Evolutionary conservation across 176 grass and related monocot genomes (phyloP), one percentile per base, ranked within the genome.

Genomic region (Miscanthus lutarioriparius): DNA sequence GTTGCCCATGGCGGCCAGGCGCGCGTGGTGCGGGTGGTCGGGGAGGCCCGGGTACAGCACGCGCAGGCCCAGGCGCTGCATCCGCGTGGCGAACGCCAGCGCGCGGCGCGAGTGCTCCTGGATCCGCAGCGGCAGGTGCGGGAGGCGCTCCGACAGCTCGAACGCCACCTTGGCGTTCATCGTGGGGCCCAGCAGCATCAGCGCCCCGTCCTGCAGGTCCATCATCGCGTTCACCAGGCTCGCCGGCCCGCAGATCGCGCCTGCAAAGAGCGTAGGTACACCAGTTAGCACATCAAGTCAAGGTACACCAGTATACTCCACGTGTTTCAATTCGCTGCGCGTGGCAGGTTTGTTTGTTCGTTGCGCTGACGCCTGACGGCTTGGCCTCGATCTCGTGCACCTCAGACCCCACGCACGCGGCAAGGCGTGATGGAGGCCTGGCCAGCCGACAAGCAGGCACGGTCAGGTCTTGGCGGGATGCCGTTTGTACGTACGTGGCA

Each of bases 91-190:
- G 91, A 88, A 98, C 59, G 88, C 87, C 26, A 91, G 69, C 10
- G 96, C 93, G 2, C 96, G 93, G 0, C 81, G 48, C 9, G 93
- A 95, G 91, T 98, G 96, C 91, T 98, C 96, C 89, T 93, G 92
- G 87, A 98, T 90, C 33, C 96, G 96, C 12, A 98, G 79, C 19
- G 93, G 88, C 4, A 98, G 96, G 89, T 98, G 96, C 0, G 96
- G 96, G 0, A 98, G 92, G 9, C 96, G 93, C 44, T 88, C 87
- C 22, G 96, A 88, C 5, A 98, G 89, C 89, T 98, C 96, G 77
- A 95, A 95, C 0, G 96, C 96, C 47, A 98, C 91, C 92, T 98
- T 98, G 26, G 96, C 93, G 82, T 98, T 98, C 96, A 98, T 98
- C 20, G 96, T 98, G 8, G 96, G 96, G 13, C 96, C 96, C 9